phyloP scores from a whole-genome alignment of 129 eudicot genomes.

The Lonicera japonica region DNA sequence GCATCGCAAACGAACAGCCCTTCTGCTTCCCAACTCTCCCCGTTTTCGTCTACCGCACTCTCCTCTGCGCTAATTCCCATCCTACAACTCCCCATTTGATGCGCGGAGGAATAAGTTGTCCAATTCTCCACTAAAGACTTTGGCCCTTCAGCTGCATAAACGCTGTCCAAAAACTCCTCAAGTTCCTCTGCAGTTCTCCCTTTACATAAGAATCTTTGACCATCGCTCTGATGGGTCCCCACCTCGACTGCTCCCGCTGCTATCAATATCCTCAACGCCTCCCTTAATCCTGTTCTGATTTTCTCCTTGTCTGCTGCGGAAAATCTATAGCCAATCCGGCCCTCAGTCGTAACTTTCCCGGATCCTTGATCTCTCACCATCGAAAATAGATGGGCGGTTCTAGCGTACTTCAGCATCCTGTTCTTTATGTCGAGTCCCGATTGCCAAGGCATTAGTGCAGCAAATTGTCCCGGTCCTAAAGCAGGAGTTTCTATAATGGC shows the following conservation, averaged over 20 bases:
- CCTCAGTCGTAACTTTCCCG: constrained; percentile 51
- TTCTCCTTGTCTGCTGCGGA: constrained; percentile 37
- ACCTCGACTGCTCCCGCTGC: constrained; percentile 92
- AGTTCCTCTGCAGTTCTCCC: constrained; percentile 41
- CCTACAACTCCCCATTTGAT: constrained; percentile 94
- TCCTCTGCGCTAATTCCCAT: constrained; percentile 61
- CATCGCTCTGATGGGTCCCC: constrained; percentile 74
- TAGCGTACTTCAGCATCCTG: constrained; percentile 46
- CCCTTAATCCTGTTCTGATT: constrained; percentile 45
- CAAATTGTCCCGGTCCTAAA: constrained; percentile 63
- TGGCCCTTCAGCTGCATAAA: constrained; percentile 57
- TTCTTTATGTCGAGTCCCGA: constrained; percentile 55
- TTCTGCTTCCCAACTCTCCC: constrained; percentile 91
- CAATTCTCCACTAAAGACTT: constrained; percentile 43
- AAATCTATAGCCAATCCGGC: constrained; percentile 40
- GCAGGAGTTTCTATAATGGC: constrained; percentile 64
- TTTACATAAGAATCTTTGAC: constrained; percentile 47
- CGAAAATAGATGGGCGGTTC: constrained; percentile 70
- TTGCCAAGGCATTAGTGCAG: constrained; percentile 62
- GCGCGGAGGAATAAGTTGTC: constrained; percentile 74
- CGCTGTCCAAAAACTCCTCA: constrained; percentile 57
- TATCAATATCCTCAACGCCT: constrained; percentile 53
- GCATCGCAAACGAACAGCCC: constrained; percentile 87
- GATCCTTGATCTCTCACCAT: constrained; percentile 64
- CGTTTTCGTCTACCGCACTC: constrained; percentile 82